Base-by-base conservation (phyloP, 2,329 filamentous ascomycete species). In the Fusarium pseudograminearum region DNA sequence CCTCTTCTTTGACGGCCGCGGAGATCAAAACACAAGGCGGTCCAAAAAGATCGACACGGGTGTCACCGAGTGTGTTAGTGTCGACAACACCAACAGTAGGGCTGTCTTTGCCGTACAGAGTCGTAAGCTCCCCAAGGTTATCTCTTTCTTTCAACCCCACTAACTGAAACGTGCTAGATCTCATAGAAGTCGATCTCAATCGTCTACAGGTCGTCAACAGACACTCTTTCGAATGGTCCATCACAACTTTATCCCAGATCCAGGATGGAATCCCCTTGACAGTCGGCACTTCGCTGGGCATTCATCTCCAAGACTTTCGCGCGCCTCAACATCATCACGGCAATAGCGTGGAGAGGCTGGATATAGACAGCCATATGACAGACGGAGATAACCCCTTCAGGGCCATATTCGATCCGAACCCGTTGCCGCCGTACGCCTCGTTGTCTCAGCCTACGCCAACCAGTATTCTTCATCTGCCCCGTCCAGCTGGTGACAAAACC, bases 31-130 rank as follows among this genome's bases (percentile, higher is more conserved):
- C 74, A 82, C 74, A 60, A 80, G 76, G 52, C 83, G 80, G 54
- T 87, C 87, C 3, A 89, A 90, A 70, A 88, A 90, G 83, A 90
- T 91, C n/a, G 89, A 90, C 71, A 89, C 90, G 3, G 86, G 86
- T 24, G 89, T 93, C 1, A 91, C 93, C 0, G 94, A 97, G 77
- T 94, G 92, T 74, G 91, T 97, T 45, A 94, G 90, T 74, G 86
- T 97, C 48, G 90, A 97, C 80, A 91, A 87, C 73, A 78, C 83
- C 45, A 83, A 83, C 36, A 85, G 89, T 73, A 87, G 86, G 74
- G 94, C 90, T 15, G 97, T 93, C 78, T 90, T 97, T 78, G 93
- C 93, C 4, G 89, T 96, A 14, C 90, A 92, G 57, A 91, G 90
- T 75, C 83, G 87, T 89, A 78, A 80, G 86, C 84, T 22, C 40